Base-by-base conservation (phyloP, 495 filamentous ascomycete genomes). In the Wilcoxina mikolae region DNA sequence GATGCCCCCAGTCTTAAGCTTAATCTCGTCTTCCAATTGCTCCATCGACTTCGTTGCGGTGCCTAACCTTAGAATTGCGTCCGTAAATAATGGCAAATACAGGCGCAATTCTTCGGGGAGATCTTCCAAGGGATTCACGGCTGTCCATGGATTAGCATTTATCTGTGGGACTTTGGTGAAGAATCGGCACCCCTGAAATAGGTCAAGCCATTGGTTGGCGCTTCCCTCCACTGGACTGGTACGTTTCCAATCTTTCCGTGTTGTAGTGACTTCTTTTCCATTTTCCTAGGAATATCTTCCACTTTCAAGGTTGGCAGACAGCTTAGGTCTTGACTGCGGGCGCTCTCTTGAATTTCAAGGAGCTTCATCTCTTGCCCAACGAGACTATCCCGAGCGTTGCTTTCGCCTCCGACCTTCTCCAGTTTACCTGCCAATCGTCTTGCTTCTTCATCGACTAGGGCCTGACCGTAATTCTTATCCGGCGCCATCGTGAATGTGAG, bases 401-500 rank as follows among this genome's bases (percentile, higher is more conserved):
- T 74, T 58, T 84, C 79, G 24, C 80, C 78, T 9, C 87, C 83
- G 57, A 82, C 60, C 60, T 78, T 73, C 29, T 79, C 75, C 5
- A 82, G 76, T 54, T 87, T 76, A 10, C 62, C 62, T 3, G 76
- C 74, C 42, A 94, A 75, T 25, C 90, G 76, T 38, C 72, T 64
- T 23, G 76, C 74, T 64, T 98, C 91, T 67, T 93, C 84, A n/a
- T 75, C 72, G 11, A 76, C 80, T n/a, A 94, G 69, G 12, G 85
- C 79, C 28, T 80, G 70, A 39, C 77, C 78, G 61, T 84, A 95
- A 0, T 72, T 79, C 44, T 76, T 70, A 1, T 82, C 85, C 2
- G 91, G 93, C 11, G 80, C 81, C 91, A 98, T 98, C 0, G 87
- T 95, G 67, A 96, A 95, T 0, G 84, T 88, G 56, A 96, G 70